Percentiles rank a stretch among this genome's conserved stretches.
phyloP scores from a whole-genome alignment of 768 basidiomycete species.

The Ramaria rubella region DNA sequence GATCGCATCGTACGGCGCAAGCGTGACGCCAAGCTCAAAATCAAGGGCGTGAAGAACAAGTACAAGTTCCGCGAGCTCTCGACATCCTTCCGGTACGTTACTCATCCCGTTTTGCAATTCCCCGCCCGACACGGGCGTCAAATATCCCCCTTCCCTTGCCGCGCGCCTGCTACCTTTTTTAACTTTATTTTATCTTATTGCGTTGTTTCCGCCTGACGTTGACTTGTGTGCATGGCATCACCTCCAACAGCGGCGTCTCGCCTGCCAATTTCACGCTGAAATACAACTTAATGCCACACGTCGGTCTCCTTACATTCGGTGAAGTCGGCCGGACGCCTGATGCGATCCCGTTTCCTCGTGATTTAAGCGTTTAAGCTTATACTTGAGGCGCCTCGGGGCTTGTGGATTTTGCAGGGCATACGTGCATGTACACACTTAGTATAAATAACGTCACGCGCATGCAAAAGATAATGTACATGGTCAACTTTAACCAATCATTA shows the following conservation, averaged over 20 bases:
- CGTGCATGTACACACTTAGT: too few relatives aligned
- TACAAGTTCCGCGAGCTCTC: slow-evolving; percentile 77
- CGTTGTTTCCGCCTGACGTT: not conserved
- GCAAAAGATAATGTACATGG: too few relatives aligned
- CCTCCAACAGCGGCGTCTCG: slow-evolving; percentile 53
- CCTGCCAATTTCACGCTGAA: slow-evolving; percentile 68
- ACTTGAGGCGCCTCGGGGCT: too few relatives aligned
- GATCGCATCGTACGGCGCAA: slow-evolving; percentile 84
- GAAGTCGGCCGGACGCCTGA: slow-evolving; percentile 48
- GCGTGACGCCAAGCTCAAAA: slow-evolving; percentile 62
- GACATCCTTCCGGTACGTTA: slow-evolving; percentile 64
- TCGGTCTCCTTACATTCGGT: slow-evolving; percentile 73
- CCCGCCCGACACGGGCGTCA: not conserved
- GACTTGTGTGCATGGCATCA: not conserved
- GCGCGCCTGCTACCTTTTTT: not conserved
- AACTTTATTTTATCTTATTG: not conserved
- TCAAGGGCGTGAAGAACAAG: slow-evolving; percentile 63
- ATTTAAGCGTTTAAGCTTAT: too few relatives aligned
- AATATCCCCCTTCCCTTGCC: slow-evolving; percentile 14
- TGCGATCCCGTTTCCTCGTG: slow-evolving; percentile 22
- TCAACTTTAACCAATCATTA: too few relatives aligned
- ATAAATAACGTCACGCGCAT: too few relatives aligned
- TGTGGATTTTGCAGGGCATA: too few relatives aligned
- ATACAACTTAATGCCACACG: slow-evolving; percentile 89
- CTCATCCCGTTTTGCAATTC: slow-evolving; percentile 6